phyloP scores from a whole-genome alignment of 2,329 filamentous ascomycete genomes.

The Fusarium camptoceras region DNA sequence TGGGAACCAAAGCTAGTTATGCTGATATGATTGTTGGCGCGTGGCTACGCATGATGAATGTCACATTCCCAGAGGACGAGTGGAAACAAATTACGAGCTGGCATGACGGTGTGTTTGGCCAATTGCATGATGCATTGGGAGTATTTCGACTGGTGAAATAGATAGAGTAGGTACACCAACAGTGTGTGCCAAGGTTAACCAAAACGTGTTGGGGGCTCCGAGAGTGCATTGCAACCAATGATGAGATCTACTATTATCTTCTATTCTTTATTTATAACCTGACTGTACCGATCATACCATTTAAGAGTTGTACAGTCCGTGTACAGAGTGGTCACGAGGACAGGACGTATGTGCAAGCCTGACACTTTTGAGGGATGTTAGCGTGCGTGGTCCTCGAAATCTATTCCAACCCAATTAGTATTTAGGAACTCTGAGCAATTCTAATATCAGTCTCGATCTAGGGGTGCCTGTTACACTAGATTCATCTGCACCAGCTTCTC shows the following conservation, averaged over 20 bases:
- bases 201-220: neutral
- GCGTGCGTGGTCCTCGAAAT: neutral
- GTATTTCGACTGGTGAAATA: slow-evolving; percentile 51
- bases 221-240: neutral
- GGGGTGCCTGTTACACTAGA: fast-evolving
- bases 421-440: neutral
- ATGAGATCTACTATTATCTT: neutral
- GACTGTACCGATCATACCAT: neutral
- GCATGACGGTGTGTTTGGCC: slow-evolving; percentile 64
- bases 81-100: slow-evolving; percentile 61
- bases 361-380: neutral
- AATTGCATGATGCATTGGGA: slow-evolving; percentile 60
- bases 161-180: neutral
- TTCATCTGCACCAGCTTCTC: neutral
- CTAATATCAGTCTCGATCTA: neutral
- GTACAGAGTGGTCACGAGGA: too few relatives aligned
- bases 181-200: neutral
- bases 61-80: slow-evolving; percentile 56
- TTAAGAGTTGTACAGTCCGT: neutral
- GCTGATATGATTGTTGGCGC: slow-evolving; percentile 68
- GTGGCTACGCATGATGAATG: slow-evolving; percentile 63
- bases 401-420: too few relatives aligned
- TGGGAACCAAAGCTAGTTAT: slow-evolving; percentile 60
- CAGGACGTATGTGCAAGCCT: neutral
- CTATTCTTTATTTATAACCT: neutral